phyloP scores from a whole-genome alignment of 2,329 filamentous ascomycete species.

The Penicillium sclerotiorum region DNA sequence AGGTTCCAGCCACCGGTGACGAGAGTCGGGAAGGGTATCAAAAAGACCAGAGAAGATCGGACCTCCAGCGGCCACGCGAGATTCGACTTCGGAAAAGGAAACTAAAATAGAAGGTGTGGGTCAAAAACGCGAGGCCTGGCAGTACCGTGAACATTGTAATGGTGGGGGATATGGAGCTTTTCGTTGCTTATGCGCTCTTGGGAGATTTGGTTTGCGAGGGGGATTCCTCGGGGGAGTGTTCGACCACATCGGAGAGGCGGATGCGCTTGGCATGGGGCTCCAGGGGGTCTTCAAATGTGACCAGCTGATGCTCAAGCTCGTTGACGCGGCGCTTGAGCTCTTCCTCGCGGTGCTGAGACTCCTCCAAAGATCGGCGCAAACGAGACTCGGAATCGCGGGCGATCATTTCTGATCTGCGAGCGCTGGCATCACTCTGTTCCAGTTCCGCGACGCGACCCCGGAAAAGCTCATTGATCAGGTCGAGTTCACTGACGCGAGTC shows the following conservation, averaged over 20 bases:
- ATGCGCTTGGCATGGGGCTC: slow-evolving; percentile 60
- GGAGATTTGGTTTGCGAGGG: slow-evolving; percentile 36
- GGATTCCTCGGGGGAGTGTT: slow-evolving; percentile 40
- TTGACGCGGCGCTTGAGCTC: slow-evolving; percentile 80
- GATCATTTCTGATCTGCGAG: slow-evolving; percentile 61
- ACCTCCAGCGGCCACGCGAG: slow-evolving; percentile 20
- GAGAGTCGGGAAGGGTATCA: slow-evolving; percentile 43
- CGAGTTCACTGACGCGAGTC: slow-evolving; percentile 91
- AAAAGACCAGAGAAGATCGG: slow-evolving; percentile 36
- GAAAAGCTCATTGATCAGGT: slow-evolving; percentile 88
- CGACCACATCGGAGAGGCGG: slow-evolving; percentile 58
- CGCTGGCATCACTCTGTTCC: slow-evolving; percentile 73
- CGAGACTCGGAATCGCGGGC: slow-evolving; percentile 57
- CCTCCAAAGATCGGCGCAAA: slow-evolving; percentile 68
- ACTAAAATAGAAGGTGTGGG: no score
- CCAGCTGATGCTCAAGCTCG: slow-evolving; percentile 66
- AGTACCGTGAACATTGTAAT: slow-evolving; percentile 4
- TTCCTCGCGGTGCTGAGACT: slow-evolving; percentile 76
- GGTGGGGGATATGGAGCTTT: slow-evolving; percentile 6
- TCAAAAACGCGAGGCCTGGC: not conserved
- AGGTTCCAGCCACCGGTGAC: slow-evolving; percentile 35
- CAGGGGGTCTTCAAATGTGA: slow-evolving; percentile 29
- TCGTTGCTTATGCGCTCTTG: slow-evolving; percentile 31
- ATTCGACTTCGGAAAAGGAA: not conserved
- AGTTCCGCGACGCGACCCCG: slow-evolving; percentile 73